Evolutionary conservation across 192 early-diverging fungal genomes (phyloP).

Genomic region (Podila minutissima): DNA sequence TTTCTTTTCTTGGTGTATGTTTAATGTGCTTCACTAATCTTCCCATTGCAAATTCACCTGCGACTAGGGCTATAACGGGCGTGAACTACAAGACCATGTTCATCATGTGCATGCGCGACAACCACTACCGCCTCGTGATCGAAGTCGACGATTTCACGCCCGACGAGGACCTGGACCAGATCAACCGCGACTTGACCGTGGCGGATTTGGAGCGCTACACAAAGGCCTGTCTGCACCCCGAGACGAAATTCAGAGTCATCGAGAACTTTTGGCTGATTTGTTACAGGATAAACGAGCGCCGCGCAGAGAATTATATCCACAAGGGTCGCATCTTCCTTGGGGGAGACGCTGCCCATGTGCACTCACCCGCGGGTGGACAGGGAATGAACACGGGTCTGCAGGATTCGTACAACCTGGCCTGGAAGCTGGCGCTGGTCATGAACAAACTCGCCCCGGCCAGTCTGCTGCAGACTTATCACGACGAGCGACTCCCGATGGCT

Average conservation of each 20-base stretch:
- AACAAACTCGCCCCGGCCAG: slow-evolving; percentile 26
- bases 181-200: slow-evolving; percentile 11
- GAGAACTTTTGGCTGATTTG: slow-evolving; percentile 30
- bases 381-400: slow-evolving; percentile 55
- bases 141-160: too few relatives aligned
- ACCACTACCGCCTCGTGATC: too few relatives aligned
- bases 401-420: slow-evolving; percentile 56
- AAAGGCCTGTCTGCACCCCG: slow-evolving; percentile 6
- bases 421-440: slow-evolving; percentile 59
- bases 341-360: slow-evolving; percentile 58
- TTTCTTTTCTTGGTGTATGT: background rate
- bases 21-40: too few relatives aligned
- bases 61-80: too few relatives aligned
- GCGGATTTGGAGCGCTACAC: slow-evolving; percentile 18
- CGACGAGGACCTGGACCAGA: slow-evolving; percentile 6
- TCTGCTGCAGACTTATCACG: slow-evolving; percentile 28
- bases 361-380: slow-evolving; percentile 52
- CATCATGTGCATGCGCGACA: too few relatives aligned
- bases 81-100: too few relatives aligned
- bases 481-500: slow-evolving; percentile 40
- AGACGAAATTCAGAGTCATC: slow-evolving; percentile 22
- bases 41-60: too few relatives aligned
- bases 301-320: slow-evolving; percentile 31
- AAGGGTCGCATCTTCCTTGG: slow-evolving; percentile 53
- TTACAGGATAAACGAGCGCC: slow-evolving; percentile 43